Evolutionary conservation across 345 rosid genomes (phyloP).

Genomic region (Erysimum cheiranthoides): DNA sequence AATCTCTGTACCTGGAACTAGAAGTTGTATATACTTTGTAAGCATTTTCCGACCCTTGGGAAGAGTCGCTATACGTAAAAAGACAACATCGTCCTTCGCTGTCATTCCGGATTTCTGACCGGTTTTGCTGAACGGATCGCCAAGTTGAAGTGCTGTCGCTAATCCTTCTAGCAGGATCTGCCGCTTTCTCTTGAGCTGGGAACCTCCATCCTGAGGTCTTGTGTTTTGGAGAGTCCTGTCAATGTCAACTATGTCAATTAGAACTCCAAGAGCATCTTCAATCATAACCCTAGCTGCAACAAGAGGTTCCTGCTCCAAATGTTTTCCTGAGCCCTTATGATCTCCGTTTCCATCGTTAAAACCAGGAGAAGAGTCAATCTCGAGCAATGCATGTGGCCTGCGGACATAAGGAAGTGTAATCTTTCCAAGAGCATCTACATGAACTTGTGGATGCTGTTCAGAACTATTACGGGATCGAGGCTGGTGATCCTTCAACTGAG

Average conservation of each 20-base stretch:
- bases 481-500: slow-evolving; percentile 80
- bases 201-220: slow-evolving; percentile 87
- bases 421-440: slow-evolving; percentile 73
- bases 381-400: slow-evolving; percentile 78
- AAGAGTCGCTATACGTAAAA: slow-evolving; percentile 77
- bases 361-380: slow-evolving; percentile 64
- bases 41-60: slow-evolving; percentile 90
- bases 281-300: slow-evolving; percentile 94
- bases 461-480: slow-evolving; percentile 77
- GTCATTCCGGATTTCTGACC: slow-evolving; percentile 61
- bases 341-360: slow-evolving; percentile 63
- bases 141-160: slow-evolving; percentile 90
- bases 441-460: slow-evolving; percentile 66
- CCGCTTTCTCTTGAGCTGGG: slow-evolving; percentile 75
- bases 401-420: slow-evolving; percentile 68
- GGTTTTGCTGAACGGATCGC: slow-evolving; percentile 82
- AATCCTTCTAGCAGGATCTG: slow-evolving; percentile 82
- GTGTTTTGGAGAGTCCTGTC: slow-evolving; percentile 73
- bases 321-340: slow-evolving; percentile 66
- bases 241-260: slow-evolving; percentile 90
- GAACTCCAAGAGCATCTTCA: slow-evolving; percentile 79
- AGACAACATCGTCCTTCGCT: slow-evolving; percentile 80
- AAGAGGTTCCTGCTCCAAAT: slow-evolving; percentile 93
- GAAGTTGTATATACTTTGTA: slow-evolving; percentile 75
- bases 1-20: slow-evolving; percentile 90